Conservation (phyloP, 331 rosid genomes). For the Phaseolus coccineus region DNA sequence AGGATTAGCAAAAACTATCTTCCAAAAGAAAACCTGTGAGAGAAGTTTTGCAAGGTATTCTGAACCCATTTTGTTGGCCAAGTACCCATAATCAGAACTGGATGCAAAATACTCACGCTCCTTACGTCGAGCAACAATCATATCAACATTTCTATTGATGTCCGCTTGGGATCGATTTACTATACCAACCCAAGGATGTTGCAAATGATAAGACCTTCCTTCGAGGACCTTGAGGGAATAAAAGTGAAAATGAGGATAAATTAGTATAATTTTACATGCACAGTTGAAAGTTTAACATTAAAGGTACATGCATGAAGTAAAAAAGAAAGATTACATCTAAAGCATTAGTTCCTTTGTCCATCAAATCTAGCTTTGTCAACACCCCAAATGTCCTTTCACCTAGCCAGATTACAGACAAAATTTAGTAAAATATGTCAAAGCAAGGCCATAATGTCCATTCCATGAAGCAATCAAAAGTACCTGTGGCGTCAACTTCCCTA, state of each 20-base stretch:
- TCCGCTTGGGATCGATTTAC: constrained; percentile 98
- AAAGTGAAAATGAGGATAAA: constrained; percentile 26
- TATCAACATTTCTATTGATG: constrained; percentile 89
- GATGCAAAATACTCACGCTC: constrained; percentile 93
- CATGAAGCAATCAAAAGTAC: constrained; percentile 44
- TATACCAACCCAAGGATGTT: constrained; percentile 96
- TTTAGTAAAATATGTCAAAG: constrained; percentile 34
- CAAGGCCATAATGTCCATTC: constrained; percentile 13
- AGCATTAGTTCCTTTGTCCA: constrained; percentile 99
- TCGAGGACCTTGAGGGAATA: constrained; percentile 74
- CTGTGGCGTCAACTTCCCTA: constrained; percentile 92
- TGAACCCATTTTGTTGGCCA: constrained; percentile 92
- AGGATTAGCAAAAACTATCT: constrained; percentile 10
- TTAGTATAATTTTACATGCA: constrained; percentile 12
- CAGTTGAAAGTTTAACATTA: constrained; percentile 14
- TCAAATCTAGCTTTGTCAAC: constrained; percentile 93
- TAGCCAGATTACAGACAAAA: constrained; percentile 44
- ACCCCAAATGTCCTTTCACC: constrained; percentile 98
- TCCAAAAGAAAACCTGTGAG: constrained; percentile 68
- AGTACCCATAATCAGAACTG: constrained; percentile 93
- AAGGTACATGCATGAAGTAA: constrained; percentile 21
- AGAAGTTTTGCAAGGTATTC: constrained; percentile 98
- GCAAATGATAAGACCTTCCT: constrained; percentile 93
- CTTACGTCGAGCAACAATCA: constrained; percentile 85
- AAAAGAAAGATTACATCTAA: constrained; percentile 68